Percentiles rank a stretch among this genome's conserved stretches.
Conservation (phyloP, 208 protist species). For the Blechomonas ayalai region DNA sequence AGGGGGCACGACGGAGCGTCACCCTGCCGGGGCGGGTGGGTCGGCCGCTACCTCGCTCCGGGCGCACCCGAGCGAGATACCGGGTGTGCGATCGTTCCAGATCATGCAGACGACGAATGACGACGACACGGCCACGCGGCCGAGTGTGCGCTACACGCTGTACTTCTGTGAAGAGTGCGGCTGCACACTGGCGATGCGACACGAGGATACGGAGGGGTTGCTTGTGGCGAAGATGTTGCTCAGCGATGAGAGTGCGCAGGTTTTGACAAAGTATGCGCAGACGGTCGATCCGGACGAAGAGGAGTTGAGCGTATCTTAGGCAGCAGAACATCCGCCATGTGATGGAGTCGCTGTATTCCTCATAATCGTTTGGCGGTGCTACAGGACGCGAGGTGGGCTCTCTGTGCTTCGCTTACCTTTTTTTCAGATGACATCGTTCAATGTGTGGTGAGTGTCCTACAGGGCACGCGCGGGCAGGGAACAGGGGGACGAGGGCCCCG, state of each 20-base stretch:
- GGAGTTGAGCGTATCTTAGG: too few relatives aligned
- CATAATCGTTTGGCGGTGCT: too few relatives aligned
- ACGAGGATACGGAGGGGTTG: constrained; percentile 47
- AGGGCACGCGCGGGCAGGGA: too few relatives aligned
- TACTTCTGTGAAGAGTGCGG: constrained; percentile 69
- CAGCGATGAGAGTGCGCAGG: constrained; percentile 25
- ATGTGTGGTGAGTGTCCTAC: too few relatives aligned
- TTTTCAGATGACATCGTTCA: too few relatives aligned
- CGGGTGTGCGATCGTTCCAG: background rate
- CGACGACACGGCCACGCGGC: background rate
- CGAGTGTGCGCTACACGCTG: constrained; percentile 11
- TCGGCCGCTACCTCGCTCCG: constrained; percentile 10
- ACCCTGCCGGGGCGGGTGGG: constrained; percentile 3
- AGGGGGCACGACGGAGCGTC: background rate
- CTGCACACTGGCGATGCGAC: constrained; percentile 36
- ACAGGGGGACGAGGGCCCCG: too few relatives aligned
- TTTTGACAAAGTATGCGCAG: constrained; percentile 47
- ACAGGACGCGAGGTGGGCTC: too few relatives aligned
- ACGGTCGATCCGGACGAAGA: constrained; percentile 15
- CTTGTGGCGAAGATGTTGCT: constrained; percentile 48
- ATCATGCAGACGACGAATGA: constrained; percentile 1
- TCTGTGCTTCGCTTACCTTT: too few relatives aligned
- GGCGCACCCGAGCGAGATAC: background rate
- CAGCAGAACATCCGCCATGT: too few relatives aligned
- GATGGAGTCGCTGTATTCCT: too few relatives aligned